Evolutionary conservation across 345 rosid species (phyloP), one percentile per base, ranked within the genome.

Genomic region (Pistacia vera): DNA sequence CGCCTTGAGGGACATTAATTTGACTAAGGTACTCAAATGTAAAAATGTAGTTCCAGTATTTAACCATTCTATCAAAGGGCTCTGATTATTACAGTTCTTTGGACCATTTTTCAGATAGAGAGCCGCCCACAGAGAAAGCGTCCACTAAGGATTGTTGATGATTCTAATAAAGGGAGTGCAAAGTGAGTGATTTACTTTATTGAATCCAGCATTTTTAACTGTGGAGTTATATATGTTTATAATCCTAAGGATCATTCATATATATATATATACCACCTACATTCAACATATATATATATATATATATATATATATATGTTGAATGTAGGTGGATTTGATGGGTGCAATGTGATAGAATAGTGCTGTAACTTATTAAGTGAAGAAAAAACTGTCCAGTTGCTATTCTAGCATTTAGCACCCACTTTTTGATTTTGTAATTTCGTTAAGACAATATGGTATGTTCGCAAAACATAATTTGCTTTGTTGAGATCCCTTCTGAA

Each of bases 61-160:
- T 54, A 3, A 36, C 55, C 46, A 41, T 60, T 44, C 22, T 67
- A 11, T 65, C 11, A 36, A 64, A 46, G 16, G 51, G 54, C 33
- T 70, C 59, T 78, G 48, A 77, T 56, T 38, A 5, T 54, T 16
- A 20, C 55, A 48, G 9, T 18, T 28, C 56, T 59, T 72, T 74
- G 69, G 74, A 65, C 18, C 64, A 63, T 57, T 61, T 83, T 85
- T 56, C 85, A 95, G 98, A 92, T 96, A 78, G 98, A 92, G 80
- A 91, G 97, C 83, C 97, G 97, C 41, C 97, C 99, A 5, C 97
- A 89, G 73, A 85, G 83, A 82, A 80, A 86, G 62, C 90, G 90
- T 48, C 94, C 97, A 7, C 41, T 92, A 54, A 84, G 97, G 87
- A 89, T 93, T 63, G 93, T 92, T 64, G 98, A 93, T 81, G 90